Percentiles rank a stretch among this genome's conserved stretches.
Conservation (phyloP, 1,284 basidiomycete species). For the Fomitopsis betulina region DNA sequence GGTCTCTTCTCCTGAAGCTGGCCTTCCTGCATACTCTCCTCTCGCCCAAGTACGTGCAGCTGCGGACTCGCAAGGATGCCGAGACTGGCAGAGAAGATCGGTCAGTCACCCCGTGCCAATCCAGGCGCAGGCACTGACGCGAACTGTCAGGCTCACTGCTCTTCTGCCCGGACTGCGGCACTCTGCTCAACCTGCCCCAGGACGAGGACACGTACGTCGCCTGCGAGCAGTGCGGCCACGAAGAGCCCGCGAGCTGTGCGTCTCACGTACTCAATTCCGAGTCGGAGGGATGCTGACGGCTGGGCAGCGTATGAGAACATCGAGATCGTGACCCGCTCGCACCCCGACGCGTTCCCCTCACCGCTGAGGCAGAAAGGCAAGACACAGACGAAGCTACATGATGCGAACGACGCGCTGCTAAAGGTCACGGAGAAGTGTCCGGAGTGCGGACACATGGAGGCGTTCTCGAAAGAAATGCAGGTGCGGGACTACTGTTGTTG, state of each 20-base stretch:
- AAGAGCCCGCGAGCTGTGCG: constrained; percentile 86
- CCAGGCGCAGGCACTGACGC: neutral
- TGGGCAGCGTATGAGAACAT: constrained; percentile 87
- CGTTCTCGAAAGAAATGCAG: constrained; percentile 77
- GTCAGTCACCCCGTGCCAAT: constrained; percentile 11
- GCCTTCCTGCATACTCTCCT: too few species aligned
- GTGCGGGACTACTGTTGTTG: constrained; percentile 31
- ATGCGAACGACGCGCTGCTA: constrained; percentile 68
- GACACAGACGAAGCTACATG: constrained; percentile 83
- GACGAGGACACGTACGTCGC: constrained; percentile 74
- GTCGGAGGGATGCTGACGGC: constrained; percentile 2
- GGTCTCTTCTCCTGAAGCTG: too few species aligned
- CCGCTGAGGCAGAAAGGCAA: constrained; percentile 85
- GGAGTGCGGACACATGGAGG: constrained; percentile 79
- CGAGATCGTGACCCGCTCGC: constrained; percentile 86
- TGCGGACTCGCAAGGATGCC: constrained; percentile 1
- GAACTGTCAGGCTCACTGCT: constrained; percentile 72
- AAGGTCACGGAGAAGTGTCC: constrained; percentile 92
- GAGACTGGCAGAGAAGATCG: constrained; percentile 26
- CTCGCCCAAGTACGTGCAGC: neutral
- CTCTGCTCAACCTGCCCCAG: constrained; percentile 79
- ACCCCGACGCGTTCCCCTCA: constrained; percentile 93
- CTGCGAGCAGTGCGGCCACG: constrained; percentile 86
- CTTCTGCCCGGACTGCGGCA: constrained; percentile 93
- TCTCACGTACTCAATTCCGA: constrained; percentile 14